Percentiles rank a stretch among this genome's conserved stretches.
Evolutionary conservation across 2,329 filamentous ascomycete genomes (phyloP).

Genomic region (Tolypocladium nubicola): DNA sequence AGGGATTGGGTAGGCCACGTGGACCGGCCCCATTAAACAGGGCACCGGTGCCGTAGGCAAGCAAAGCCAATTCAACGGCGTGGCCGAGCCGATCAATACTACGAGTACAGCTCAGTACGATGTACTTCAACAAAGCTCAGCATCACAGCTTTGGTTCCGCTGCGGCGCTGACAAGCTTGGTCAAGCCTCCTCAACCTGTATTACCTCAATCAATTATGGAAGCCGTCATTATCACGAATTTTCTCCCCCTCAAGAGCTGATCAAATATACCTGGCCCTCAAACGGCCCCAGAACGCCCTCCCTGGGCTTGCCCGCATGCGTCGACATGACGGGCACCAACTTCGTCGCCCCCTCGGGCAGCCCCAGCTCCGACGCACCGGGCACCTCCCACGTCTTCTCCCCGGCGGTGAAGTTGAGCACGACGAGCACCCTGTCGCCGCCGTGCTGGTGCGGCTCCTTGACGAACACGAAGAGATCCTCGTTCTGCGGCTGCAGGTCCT

Average conservation of each 20-base stretch:
- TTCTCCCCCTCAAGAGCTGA: slow-evolving; percentile 1
- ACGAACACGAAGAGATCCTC: slow-evolving; percentile 16
- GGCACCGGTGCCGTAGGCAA: too few relatives aligned
- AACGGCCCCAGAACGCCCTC: slow-evolving; percentile 13
- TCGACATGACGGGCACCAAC: slow-evolving; percentile 17
- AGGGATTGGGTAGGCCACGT: too few relatives aligned
- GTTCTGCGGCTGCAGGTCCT: slow-evolving; percentile 12
- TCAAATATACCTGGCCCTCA: slow-evolving; percentile 20
- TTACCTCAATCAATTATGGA: too few relatives aligned
- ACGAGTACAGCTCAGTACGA: too few relatives aligned
- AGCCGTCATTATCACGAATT: too few relatives aligned
- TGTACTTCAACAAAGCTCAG: too few relatives aligned
- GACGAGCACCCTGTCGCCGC: slow-evolving; percentile 13
- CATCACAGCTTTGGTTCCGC: too few relatives aligned
- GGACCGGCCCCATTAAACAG: too few relatives aligned
- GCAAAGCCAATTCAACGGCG: too few relatives aligned
- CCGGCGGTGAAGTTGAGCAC: slow-evolving; percentile 21
- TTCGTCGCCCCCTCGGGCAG: slow-evolving; percentile 4
- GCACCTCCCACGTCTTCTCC: slow-evolving; percentile 14
- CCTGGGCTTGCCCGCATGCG: slow-evolving; percentile 9
- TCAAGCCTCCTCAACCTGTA: too few relatives aligned
- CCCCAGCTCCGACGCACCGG: slow-evolving; percentile 12
- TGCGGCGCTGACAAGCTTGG: too few relatives aligned
- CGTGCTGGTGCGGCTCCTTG: slow-evolving; percentile 15
- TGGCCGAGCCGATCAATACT: too few relatives aligned